These are phyloP conservation scores for Saccharomycopsis phalli DNA, from an alignment of 1,139 yeast genomes.

Conservation along the genomic window DNA sequence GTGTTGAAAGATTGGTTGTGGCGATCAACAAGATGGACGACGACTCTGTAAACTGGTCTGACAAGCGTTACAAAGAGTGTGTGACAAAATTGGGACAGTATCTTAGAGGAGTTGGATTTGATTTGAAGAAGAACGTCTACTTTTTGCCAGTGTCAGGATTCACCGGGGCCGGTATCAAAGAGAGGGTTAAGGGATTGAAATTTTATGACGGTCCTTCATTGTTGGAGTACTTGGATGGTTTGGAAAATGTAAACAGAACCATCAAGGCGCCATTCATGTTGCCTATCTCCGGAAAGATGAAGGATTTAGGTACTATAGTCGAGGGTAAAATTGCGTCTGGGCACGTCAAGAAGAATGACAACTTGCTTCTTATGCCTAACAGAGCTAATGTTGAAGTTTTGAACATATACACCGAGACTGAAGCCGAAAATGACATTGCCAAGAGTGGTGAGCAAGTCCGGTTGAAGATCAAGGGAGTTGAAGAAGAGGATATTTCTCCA, in stretches of 20 bases:
- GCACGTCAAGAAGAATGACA: slow-evolving; percentile 71
- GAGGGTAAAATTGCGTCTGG: slow-evolving; percentile 99
- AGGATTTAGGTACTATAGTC: slow-evolving; percentile 91
- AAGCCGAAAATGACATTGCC: slow-evolving; percentile 86
- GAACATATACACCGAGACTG: slow-evolving; percentile 88
- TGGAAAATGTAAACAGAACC: slow-evolving; percentile 78
- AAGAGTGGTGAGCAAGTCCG: slow-evolving; percentile 96
- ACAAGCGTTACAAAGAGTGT: slow-evolving; percentile 95
- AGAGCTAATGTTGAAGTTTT: slow-evolving; percentile 73
- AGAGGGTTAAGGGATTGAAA: slow-evolving; percentile 70
- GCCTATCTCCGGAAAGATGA: slow-evolving; percentile 91
- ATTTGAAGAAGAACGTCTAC: slow-evolving; percentile 67
- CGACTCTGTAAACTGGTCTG: slow-evolving; percentile 91
- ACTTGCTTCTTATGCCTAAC: slow-evolving; percentile 86
- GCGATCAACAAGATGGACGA: slow-evolving; percentile 99
- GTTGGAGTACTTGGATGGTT: slow-evolving; percentile 76
- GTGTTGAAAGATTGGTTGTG: slow-evolving; percentile 86
- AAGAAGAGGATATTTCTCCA: slow-evolving; percentile 88
- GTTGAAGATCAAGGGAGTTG: slow-evolving; percentile 86
- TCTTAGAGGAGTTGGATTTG: slow-evolving; percentile 87
- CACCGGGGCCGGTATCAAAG: slow-evolving; percentile 95
- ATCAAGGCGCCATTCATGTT: slow-evolving; percentile 94
- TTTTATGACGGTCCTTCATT: slow-evolving; percentile 94
- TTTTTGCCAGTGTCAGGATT: slow-evolving; percentile 98
- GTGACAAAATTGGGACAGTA: slow-evolving; percentile 67